Percentiles rank a stretch among this genome's conserved stretches.
phyloP scores from a whole-genome alignment of 257 asterid species.

The Fraxinus anomala region DNA sequence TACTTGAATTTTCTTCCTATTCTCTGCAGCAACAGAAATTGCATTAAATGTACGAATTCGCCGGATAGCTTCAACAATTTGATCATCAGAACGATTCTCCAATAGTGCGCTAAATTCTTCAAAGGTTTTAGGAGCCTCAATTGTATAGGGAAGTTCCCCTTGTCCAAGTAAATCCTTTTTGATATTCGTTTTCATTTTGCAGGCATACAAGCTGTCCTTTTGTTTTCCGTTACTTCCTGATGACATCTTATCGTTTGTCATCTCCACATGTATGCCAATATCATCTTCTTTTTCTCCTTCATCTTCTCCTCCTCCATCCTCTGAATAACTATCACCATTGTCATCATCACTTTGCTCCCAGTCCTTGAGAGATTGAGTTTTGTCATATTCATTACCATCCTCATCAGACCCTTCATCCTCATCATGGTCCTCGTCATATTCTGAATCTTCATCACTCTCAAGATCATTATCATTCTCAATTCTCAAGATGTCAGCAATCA shows the following conservation, averaged over 20 bases:
- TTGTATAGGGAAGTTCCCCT: conserved; percentile 83
- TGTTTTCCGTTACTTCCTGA: conserved; percentile 35
- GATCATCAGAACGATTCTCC: conserved; percentile 76
- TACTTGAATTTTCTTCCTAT: conserved; percentile 92
- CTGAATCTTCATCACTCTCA: conserved; percentile 40
- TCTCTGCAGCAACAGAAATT: conserved; percentile 78
- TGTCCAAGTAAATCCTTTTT: conserved; percentile 34
- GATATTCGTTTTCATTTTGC: conserved; percentile 31
- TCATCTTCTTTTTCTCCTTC: conserved; percentile 28
- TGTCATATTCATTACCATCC: conserved; percentile 37
- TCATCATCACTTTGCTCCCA: conserved; percentile 99
- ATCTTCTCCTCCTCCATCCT: conserved; percentile 48
- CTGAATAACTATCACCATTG: conserved; percentile 43
- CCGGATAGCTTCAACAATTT: conserved; percentile 81
- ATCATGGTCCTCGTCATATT: conserved; percentile 43
- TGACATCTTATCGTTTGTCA: conserved; percentile 31
- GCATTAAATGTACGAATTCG: conserved; percentile 86
- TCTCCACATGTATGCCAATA: conserved; percentile 26
- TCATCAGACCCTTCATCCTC: conserved; percentile 54
- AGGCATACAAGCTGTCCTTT: conserved; percentile 22
- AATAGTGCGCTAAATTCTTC: conserved; percentile 72
- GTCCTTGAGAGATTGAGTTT: conserved; percentile 60
- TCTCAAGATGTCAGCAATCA: conserved; percentile 60
- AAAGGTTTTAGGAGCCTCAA: conserved; percentile 87
- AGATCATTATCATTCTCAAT: conserved; percentile 47